These are phyloP conservation scores for Aquilaria malaccensis DNA, from an alignment of 345 rosid species.

Conservation along the genomic window DNA sequence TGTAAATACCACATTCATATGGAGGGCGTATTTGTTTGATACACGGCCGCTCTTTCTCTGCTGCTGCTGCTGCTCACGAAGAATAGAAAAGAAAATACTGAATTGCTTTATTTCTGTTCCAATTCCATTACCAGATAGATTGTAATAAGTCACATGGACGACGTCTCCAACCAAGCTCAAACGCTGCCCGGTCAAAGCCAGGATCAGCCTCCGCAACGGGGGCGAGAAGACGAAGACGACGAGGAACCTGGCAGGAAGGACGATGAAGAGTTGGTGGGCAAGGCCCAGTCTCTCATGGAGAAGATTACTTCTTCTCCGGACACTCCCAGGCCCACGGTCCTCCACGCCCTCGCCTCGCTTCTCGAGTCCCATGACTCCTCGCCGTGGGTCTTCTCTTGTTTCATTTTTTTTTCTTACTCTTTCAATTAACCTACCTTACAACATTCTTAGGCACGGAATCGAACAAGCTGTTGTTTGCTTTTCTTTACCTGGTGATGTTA, in stretches of 20 bases:
- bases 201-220: conserved; percentile 1
- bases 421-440: not conserved
- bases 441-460: not conserved
- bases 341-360: conserved; percentile 77
- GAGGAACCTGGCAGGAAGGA: conserved; percentile 38
- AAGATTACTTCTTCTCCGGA: conserved; percentile 60
- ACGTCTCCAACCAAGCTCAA: conserved; percentile 30
- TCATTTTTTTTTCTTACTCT: not conserved
- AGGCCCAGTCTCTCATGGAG: conserved; percentile 80
- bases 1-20: too few species aligned
- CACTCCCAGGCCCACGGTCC: conserved; percentile 66
- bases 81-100: too few species aligned
- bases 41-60: too few species aligned
- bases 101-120: too few species aligned
- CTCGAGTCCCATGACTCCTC: conserved; percentile 84
- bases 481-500: not conserved
- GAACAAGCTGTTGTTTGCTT: not conserved
- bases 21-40: too few species aligned
- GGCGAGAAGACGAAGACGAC: conserved; percentile 23
- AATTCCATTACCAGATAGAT: too few species aligned
- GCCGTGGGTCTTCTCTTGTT: conserved; percentile 29
- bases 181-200: conserved; percentile 26
- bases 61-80: too few species aligned
- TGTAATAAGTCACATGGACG: conserved; percentile 1
- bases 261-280: conserved; percentile 57